Conservation (phyloP, 192 early-diverging fungal genomes). For the Rhizophlyctis rosea region DNA sequence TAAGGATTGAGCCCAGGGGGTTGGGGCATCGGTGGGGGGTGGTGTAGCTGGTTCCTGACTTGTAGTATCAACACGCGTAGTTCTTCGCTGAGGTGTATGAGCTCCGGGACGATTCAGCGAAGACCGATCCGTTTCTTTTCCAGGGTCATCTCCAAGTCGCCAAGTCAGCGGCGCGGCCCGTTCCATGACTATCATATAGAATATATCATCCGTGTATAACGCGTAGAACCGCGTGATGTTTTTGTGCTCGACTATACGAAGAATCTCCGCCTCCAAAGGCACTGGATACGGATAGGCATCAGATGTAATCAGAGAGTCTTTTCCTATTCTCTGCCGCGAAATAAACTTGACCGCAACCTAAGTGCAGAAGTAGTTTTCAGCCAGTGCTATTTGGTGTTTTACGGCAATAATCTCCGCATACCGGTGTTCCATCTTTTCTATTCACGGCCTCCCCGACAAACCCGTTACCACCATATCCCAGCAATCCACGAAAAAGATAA, state of each 20-base stretch:
- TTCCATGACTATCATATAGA: constrained; percentile 28
- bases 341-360: constrained; percentile 32
- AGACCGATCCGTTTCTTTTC: no score
- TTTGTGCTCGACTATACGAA: constrained; percentile 17
- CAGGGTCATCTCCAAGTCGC: no score
- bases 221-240: constrained; percentile 23
- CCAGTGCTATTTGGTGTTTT: neutral
- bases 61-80: no score
- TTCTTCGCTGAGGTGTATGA: neutral
- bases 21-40: no score
- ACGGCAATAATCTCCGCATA: no score
- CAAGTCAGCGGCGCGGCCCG: no score
- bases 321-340: neutral
- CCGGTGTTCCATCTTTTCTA: constrained; percentile 10
- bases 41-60: no score
- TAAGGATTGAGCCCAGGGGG: no score
- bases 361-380: neutral
- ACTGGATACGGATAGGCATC: constrained; percentile 7
- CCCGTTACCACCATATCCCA: constrained; percentile 38
- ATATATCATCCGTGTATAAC: constrained; percentile 14
- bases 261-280: constrained; percentile 26
- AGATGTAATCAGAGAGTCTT: constrained; percentile 7
- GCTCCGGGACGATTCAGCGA: neutral
- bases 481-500: constrained; percentile 26
- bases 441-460: constrained; percentile 29